These are phyloP conservation scores for Macaranga tanarius DNA, from an alignment of 441 rosid genomes.

Conservation along the genomic window DNA sequence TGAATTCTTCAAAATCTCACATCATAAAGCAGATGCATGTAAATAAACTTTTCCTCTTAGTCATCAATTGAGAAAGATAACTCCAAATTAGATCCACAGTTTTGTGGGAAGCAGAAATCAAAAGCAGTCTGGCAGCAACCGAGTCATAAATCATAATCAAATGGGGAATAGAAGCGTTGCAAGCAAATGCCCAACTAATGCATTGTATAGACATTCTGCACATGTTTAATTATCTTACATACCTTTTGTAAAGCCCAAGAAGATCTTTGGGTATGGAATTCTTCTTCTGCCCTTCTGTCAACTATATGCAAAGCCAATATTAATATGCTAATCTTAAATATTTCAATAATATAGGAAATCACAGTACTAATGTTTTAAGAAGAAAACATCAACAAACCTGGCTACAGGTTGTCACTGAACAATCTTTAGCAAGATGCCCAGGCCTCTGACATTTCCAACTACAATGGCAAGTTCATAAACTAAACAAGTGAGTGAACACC, in stretches of 20 bases:
- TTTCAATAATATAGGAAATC: constrained; percentile 8
- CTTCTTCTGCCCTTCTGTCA: constrained; percentile 27
- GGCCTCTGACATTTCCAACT: constrained; percentile 73
- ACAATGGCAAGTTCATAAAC: constrained; percentile 13
- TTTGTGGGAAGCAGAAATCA: neutral
- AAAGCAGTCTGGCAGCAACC: neutral
- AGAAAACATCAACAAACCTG: constrained; percentile 34
- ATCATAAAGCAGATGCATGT: constrained; percentile 4
- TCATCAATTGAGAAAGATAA: neutral
- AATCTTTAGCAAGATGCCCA: constrained; percentile 74
- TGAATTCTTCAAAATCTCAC: neutral
- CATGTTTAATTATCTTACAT: neutral
- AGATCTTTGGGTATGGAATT: constrained; percentile 53
- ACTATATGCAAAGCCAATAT: constrained; percentile 29
- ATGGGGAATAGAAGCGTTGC: neutral
- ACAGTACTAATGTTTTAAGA: neutral
- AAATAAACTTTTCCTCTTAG: constrained; percentile 5
- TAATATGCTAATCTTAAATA: constrained; percentile 2
- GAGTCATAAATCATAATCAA: neutral
- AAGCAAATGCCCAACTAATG: neutral
- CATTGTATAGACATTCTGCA: neutral
- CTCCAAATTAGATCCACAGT: neutral
- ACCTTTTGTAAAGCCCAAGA: constrained; percentile 62
- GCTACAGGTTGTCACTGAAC: constrained; percentile 35
- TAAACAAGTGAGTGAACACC: neutral